Base-by-base conservation (phyloP, 768 basidiomycete species). In the Boletus reticuloceps region DNA sequence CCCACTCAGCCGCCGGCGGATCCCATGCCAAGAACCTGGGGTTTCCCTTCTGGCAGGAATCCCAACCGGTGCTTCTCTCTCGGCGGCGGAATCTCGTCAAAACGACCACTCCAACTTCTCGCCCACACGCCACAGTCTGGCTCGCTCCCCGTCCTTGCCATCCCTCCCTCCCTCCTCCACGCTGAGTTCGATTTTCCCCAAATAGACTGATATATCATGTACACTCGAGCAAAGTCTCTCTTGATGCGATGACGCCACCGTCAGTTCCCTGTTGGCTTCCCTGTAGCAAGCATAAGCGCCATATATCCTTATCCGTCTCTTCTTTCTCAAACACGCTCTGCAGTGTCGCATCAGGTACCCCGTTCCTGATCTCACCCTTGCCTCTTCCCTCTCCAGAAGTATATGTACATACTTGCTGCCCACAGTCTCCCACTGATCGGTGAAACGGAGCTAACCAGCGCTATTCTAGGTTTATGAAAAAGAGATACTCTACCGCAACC, bases 361-460 rank as follows among this genome's bases (percentile, higher is more conserved):
- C 38, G 63, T 64, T 58, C 63, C 62, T 64, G 62, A 57, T 61
- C 56, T 55, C 56, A 48, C 51, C 50, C 43, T 49, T 40, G 10
- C 13, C 34, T 39, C 37, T 39, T 34, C 38, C 48, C 34, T 51
- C 43, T 11, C 42, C 13, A 27, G 27, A 27, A 27, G 27, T 8
- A 27, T 27, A 22, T 4, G 4, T 22, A 22, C 4, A 4, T 22
- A 8, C 27, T 8, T 9, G 1, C 27, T 29, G 27, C 34, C 34
- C 34, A 29, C 8, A 8, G 8, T 17, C 40, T 31, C 10, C 29
- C 29, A 17, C 47, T 4, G 34, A 66, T 53, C 64, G 58, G 64
- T 46, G 50, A 20, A 37, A 67, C 64, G 64, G 64, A 65, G 58
- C 40, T 64, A 66, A 59, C 53, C 5, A 43, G 39, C 53, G 47